Evolutionary conservation across 2,329 filamentous ascomycete species (phyloP), one percentile per base, ranked within the genome.

Genomic region (Fonsecaea erecta): DNA sequence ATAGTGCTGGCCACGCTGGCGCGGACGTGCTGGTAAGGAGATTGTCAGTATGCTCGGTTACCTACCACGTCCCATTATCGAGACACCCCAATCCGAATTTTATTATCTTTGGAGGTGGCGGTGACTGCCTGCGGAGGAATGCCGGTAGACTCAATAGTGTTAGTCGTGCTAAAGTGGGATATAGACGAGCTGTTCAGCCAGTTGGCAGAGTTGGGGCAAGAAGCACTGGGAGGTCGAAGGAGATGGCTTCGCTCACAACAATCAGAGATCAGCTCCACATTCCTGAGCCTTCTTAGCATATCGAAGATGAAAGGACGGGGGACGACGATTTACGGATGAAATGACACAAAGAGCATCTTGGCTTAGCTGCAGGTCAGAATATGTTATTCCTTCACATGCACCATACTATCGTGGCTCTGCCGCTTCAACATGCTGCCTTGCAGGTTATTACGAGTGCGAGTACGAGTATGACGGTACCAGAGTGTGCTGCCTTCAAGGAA

Each of bases 91-190:
- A 78, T 70, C 8, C 68, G 71, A 30, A 79, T 71, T 16, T 71
- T 73, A 0, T 68, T 75, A 3, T 74, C 72, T 1, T 71, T 73
- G 48, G 81, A 78, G 2, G 68, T 66, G 30, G 81, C 74, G 12
- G 74, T 74, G 4, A 72, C 69, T 0, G 75, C 70, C 0, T 71
- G 21, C 4, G 74, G 74, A 0, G 79, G 80, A 32, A 77, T 74
- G 35, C 74, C 75, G 3, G 78, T 74, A 54, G 75, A 78, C 14
- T 64, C 73, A 53, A 75, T 80, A 1, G 75, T 79, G 67, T 84
- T 84, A 18, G 79, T 82, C 6, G 76, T 75, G 63, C 79, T 82
- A 40, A 77, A 75, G 62, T 82, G 78, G n/a, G n/a, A n/a, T n/a
- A n/a, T n/a, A n/a, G n/a, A n/a, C n/a, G n/a, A n/a, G n/a, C n/a